These are phyloP conservation scores for Penicillium canescens DNA, from an alignment of 495 filamentous ascomycete genomes.

Conservation along the genomic window DNA sequence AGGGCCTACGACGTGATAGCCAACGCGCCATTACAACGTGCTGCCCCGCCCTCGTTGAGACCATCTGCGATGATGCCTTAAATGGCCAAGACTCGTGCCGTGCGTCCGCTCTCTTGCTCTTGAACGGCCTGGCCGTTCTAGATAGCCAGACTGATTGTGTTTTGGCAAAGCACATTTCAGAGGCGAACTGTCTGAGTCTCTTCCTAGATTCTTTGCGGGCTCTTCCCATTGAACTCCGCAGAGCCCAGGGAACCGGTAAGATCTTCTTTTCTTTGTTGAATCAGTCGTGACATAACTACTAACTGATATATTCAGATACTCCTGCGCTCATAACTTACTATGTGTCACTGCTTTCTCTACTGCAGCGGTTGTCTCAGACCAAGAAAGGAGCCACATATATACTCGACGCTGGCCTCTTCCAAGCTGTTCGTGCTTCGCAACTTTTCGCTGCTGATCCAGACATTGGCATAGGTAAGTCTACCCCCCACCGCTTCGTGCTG, in stretches of 20 bases:
- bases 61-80: conserved; percentile 92
- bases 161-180: conserved; percentile 75
- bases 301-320: conserved; percentile 44
- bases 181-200: conserved; percentile 86
- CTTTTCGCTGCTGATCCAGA: conserved; percentile 93
- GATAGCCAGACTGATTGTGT: conserved; percentile 65
- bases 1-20: conserved; percentile 56
- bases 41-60: conserved; percentile 77
- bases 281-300: background rate
- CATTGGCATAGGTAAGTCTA: conserved; percentile 70
- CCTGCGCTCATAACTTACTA: conserved; percentile 61
- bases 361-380: conserved; percentile 82
- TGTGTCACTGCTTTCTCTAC: conserved; percentile 74
- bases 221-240: conserved; percentile 64
- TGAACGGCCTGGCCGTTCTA: conserved; percentile 68
- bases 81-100: conserved; percentile 77
- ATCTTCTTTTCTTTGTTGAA: conserved; percentile 1
- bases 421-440: conserved; percentile 70
- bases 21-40: conserved; percentile 73
- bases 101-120: conserved; percentile 76
- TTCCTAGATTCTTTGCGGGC: conserved; percentile 80
- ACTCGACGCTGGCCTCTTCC: conserved; percentile 86
- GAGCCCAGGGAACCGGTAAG: conserved; percentile 53
- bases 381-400: conserved; percentile 76
- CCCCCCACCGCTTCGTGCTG: background rate